Evolutionary conservation across 805 yeast genomes (phyloP), one percentile per base, ranked within the genome.

Genomic region (Lipomyces yamanashiensis): DNA sequence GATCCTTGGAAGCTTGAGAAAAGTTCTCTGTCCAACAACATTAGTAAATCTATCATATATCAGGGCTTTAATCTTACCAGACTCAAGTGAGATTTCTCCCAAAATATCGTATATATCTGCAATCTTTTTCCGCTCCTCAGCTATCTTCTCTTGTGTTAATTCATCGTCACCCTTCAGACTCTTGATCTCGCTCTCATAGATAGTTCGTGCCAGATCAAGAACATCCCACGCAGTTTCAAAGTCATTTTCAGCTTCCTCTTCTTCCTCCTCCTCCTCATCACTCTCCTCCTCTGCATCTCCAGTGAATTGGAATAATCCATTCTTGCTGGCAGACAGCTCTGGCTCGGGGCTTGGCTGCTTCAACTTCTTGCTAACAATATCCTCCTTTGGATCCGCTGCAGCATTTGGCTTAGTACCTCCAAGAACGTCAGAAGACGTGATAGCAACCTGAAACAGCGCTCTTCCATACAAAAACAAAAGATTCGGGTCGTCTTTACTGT

Each of bases 21-120:
- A 92, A 92, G 75, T 90, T 90, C 71, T 93, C 98, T 59, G 28
- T 53, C 12, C 4, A 17, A 10, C 12, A 36, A 58, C 23, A 12
- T 15, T 40, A 28, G 23, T 13, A 34, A 34, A 37, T 37, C 10
- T 37, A 13, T 39, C 15, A 3, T 39, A 39, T 39, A 12, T 43
- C 17, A n/a, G 47, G 13, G n/a, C 12, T 17, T 41, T 23, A 15
- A 34, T 28, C 44, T 50, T 64, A 68, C 72, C 77, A 1, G 95
- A 84, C 73, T 93, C 99, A 50, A 92, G 79, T 0, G 96, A 87
- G 9, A 92, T 88, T 73, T 93, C 98, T 39, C 98, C 98, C 17
- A 92, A 79, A 10, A 92, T 75, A 71, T 89, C 92, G 73, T 86
- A 88, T 0, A 87, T 83, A 61, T 90, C 92, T 0, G 92, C 85